phyloP scores from a whole-genome alignment of 1,284 basidiomycete species.

The Stygiomarasmius scandens region DNA sequence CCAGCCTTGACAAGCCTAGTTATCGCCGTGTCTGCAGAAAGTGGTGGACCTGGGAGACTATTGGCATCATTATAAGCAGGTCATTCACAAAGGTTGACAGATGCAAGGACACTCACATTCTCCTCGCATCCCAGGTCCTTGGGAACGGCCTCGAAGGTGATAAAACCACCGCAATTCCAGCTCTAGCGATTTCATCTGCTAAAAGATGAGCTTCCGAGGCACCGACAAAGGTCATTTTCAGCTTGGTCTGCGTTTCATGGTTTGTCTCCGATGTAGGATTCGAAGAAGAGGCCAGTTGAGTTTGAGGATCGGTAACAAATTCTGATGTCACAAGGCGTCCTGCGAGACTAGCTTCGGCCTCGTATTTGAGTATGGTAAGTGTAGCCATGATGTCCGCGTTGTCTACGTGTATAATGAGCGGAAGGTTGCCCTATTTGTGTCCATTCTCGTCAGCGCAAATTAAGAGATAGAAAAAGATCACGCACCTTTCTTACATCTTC shows the following conservation, averaged over 20 bases:
- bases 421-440: conserved; percentile 25
- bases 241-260: too few relatives aligned
- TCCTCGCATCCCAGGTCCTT: conserved; percentile 47
- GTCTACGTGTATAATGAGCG: conserved; percentile 54
- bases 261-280: too few relatives aligned
- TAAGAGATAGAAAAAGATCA: conserved; percentile 35
- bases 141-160: conserved; percentile 52
- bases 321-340: conserved; percentile 43
- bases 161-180: conserved; percentile 58
- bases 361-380: conserved; percentile 58
- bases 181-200: conserved; percentile 54
- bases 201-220: conserved; percentile 59
- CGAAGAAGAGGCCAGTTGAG: too few relatives aligned
- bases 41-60: conserved; percentile 46
- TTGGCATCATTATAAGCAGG: conserved; percentile 23
- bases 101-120: conserved; percentile 33
- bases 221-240: conserved; percentile 51
- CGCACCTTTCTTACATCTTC: conserved; percentile 37
- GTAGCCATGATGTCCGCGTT: conserved; percentile 70
- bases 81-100: conserved; percentile 35
- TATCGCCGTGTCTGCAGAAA: conserved; percentile 49
- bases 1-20: conserved; percentile 46
- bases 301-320: too few relatives aligned
- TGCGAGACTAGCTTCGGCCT: conserved; percentile 43
- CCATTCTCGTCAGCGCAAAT: not conserved